Conservation (phyloP, 208 protist species). For the Endotrypanum monterogeii region DNA sequence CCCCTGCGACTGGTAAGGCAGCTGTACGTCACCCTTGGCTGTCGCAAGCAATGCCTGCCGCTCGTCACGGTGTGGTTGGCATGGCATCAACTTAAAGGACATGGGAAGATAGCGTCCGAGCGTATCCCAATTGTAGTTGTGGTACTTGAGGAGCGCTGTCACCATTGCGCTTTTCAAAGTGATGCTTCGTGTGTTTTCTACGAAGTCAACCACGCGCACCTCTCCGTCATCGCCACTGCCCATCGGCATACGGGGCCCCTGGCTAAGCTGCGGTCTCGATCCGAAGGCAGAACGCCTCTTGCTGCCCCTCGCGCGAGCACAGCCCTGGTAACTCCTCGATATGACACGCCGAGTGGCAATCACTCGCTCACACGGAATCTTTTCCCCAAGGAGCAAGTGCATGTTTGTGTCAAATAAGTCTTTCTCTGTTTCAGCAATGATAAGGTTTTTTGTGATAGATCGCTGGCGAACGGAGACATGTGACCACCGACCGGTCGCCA, state of each 20-base stretch:
- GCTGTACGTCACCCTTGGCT: conserved; percentile 9
- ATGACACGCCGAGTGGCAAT: conserved; percentile 53
- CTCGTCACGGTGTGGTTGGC: conserved; percentile 49
- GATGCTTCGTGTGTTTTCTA: conserved; percentile 70
- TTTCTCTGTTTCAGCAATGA: conserved; percentile 30
- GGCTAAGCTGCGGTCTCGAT: background rate
- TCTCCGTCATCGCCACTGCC: conserved; percentile 48
- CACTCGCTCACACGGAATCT: conserved; percentile 59
- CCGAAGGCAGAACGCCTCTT: conserved; percentile 5
- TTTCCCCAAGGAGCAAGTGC: conserved; percentile 74
- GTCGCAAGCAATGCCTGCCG: conserved; percentile 46
- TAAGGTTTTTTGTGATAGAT: conserved; percentile 38
- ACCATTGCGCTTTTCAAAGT: conserved; percentile 86
- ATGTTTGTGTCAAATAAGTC: conserved; percentile 43
- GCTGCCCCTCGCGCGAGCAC: conserved; percentile 3
- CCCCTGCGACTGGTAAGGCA: background rate
- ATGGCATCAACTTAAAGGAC: conserved; percentile 61
- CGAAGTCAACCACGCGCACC: conserved; percentile 62
- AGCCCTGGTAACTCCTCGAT: conserved; percentile 33
- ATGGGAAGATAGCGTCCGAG: conserved; percentile 66
- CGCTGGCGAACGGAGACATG: conserved; percentile 34
- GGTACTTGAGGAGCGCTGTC: conserved; percentile 64
- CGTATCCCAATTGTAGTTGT: conserved; percentile 52
- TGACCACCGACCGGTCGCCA: conserved; percentile 55
- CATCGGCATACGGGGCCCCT: conserved; percentile 52